Evolutionary conservation across 139 green algal species (phyloP).

Genomic region (Yamagishiella unicocca): DNA sequence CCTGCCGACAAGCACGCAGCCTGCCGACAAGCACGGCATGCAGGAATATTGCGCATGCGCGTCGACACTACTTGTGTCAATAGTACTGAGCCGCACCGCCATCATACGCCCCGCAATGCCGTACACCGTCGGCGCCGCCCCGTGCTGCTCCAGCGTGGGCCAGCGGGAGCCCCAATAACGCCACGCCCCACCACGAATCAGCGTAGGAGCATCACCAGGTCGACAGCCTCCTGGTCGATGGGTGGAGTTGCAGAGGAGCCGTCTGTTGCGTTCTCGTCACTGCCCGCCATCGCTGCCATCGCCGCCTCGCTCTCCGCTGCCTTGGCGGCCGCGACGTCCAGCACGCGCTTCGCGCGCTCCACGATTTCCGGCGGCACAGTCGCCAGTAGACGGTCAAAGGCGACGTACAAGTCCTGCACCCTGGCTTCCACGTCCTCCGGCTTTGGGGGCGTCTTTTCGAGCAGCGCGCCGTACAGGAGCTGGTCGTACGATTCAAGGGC

Average conservation of each 20-base stretch:
- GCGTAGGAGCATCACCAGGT: constrained; percentile 24
- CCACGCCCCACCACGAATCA: neutral
- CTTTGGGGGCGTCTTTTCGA: constrained; percentile 11
- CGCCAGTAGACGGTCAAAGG: constrained; percentile 55
- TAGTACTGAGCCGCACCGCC: neutral
- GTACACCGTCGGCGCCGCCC: neutral
- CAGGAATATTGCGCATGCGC: neutral
- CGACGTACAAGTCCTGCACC: constrained; percentile 45
- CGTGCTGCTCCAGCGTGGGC: neutral
- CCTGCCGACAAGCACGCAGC: neutral
- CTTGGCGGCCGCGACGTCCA: constrained; percentile 45
- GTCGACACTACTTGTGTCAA: neutral
- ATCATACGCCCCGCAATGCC: neutral
- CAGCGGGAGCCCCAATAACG: neutral
- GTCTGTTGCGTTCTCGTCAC: too few relatives aligned
- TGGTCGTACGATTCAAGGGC: constrained; percentile 58
- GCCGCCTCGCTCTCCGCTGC: neutral
- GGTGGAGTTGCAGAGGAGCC: neutral
- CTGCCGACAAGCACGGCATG: neutral
- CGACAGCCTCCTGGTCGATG: neutral
- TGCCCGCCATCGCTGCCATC: neutral
- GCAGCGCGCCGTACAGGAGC: constrained; percentile 45
- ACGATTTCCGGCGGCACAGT: constrained; percentile 56
- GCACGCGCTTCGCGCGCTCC: constrained; percentile 37
- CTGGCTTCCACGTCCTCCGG: constrained; percentile 37